Evolutionary conservation across 2,329 filamentous ascomycete genomes (phyloP).

Genomic region (Phyllosticta ampelicida): DNA sequence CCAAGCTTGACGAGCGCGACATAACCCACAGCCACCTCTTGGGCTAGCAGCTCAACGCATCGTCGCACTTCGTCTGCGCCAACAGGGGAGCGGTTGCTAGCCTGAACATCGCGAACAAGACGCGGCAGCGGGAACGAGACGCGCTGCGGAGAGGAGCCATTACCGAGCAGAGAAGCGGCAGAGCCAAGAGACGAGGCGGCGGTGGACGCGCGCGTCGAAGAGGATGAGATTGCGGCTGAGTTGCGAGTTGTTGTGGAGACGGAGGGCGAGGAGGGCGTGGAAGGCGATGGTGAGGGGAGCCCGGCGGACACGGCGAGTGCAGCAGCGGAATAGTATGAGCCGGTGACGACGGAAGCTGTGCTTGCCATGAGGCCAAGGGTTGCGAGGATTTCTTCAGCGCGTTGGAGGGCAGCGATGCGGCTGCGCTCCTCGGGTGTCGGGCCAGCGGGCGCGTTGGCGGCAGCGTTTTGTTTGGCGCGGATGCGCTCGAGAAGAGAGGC

Average conservation of each 20-base stretch:
- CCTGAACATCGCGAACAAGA: conserved; percentile 33
- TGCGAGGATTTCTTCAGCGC: conserved; percentile 34
- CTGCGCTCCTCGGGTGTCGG: conserved; percentile 33
- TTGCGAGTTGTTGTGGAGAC: neutral
- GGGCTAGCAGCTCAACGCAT: conserved; percentile 33
- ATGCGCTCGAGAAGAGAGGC: conserved; percentile 40
- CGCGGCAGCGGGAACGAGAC: conserved; percentile 35
- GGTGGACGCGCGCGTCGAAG: neutral
- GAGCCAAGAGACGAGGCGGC: neutral
- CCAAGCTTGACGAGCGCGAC: conserved; percentile 29
- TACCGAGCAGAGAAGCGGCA: conserved; percentile 11
- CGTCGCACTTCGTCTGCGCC: conserved; percentile 34
- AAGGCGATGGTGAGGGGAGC: neutral
- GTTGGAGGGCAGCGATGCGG: conserved; percentile 37
- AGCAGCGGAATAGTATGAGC: conserved; percentile 11
- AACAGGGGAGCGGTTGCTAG: conserved; percentile 36
- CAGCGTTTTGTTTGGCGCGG: conserved; percentile 37
- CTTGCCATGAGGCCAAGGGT: conserved; percentile 34
- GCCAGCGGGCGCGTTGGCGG: conserved; percentile 26
- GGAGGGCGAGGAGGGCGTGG: neutral
- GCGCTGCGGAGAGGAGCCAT: conserved; percentile 20
- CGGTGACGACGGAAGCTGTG: conserved; percentile 5
- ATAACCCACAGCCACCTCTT: conserved; percentile 35
- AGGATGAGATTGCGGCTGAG: neutral
- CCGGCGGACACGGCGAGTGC: neutral